These are phyloP conservation scores for Colletotrichum godetiae DNA, from an alignment of 2,329 filamentous ascomycete species.

Conservation along the genomic window DNA sequence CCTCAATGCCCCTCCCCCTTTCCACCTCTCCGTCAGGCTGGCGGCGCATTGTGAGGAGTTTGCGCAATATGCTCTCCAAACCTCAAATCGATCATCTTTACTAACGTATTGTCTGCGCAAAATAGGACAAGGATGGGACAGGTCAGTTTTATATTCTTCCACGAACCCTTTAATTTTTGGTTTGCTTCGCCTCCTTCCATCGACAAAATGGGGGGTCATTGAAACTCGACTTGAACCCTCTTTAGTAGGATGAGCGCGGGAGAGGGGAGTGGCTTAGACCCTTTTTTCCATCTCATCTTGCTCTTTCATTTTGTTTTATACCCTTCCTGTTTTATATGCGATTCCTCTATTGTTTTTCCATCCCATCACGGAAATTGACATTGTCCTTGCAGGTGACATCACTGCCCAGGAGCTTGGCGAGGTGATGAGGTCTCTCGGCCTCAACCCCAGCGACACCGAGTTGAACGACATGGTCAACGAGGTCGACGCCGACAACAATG, in stretches of 20 bases:
- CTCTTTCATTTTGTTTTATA: not conserved
- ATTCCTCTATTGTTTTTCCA: not conserved
- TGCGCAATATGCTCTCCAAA: not conserved
- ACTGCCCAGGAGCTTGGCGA: slow-evolving; percentile 91
- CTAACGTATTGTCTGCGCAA: slow-evolving; percentile 44
- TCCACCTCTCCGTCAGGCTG: slow-evolving; percentile 21
- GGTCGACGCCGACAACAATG: slow-evolving; percentile 92
- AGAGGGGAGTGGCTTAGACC: slow-evolving; percentile 21
- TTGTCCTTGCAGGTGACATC: slow-evolving; percentile 76
- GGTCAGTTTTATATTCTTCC: slow-evolving; percentile 67
- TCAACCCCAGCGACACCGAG: slow-evolving; percentile 91
- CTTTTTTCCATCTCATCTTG: slow-evolving; percentile 26
- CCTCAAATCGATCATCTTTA: slow-evolving; percentile 23
- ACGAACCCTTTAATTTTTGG: not conserved
- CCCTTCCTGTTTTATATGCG: not conserved
- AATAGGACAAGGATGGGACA: slow-evolving; percentile 89
- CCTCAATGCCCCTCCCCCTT: not conserved
- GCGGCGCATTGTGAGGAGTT: not conserved
- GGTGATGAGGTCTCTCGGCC: slow-evolving; percentile 89
- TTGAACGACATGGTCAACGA: slow-evolving; percentile 96
- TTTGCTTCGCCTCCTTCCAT: slow-evolving; percentile 6
- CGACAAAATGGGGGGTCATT: not conserved
- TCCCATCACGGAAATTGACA: slow-evolving; percentile 41
- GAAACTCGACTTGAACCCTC: slow-evolving; percentile 14
- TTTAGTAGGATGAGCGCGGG: not conserved